Evolutionary conservation across 176 grass and related monocot species (phyloP), one percentile per base, ranked within the genome.

Genomic region (Musa schizocarpa): DNA sequence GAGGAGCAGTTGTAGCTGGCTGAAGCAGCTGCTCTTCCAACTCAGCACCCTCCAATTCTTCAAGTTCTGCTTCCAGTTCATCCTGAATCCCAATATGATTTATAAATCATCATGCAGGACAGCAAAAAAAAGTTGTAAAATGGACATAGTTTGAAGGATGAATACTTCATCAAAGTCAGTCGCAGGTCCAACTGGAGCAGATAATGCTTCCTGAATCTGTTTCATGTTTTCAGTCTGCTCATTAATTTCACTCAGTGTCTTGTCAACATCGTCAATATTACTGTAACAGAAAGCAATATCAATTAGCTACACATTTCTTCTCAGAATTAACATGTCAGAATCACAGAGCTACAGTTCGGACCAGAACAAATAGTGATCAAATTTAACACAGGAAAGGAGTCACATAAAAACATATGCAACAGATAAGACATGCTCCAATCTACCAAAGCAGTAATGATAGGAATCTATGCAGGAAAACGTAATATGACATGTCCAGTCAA

Each of bases 181-280:
- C 72, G 87, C 83, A 69, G 87, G 83, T 72, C 93, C 93, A 75
- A 97, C 85, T 65, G 93, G 93, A 5, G 86, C 76, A 77, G 93
- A 83, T 27, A 93, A 82, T 71, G 89, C 79, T 78, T 90, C 87
- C 79, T 97, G 93, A 72, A 97, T 97, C 73, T 97, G 90, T 71
- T 92, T 89, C 93, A 97, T 97, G 64, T 92, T 97, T 79, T 97
- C 93, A 77, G 78, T 93, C 59, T 93, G 89, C 67, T 97, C 93
- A 87, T 97, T 97, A 64, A 97, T 97, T 86, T 93, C 93, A 79
- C 90, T 90, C 93, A 93, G 93, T 11, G 90, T 97, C 72, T 97
- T 90, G 77, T 97, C 93, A 48, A 97, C 84, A 63, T 97, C 93
- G 51, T 97, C 90, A 71, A 97, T 90, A 81, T 97, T 97, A 77